Conservation (phyloP, 257 asterid genomes). For the Thymus mandschuricus region DNA sequence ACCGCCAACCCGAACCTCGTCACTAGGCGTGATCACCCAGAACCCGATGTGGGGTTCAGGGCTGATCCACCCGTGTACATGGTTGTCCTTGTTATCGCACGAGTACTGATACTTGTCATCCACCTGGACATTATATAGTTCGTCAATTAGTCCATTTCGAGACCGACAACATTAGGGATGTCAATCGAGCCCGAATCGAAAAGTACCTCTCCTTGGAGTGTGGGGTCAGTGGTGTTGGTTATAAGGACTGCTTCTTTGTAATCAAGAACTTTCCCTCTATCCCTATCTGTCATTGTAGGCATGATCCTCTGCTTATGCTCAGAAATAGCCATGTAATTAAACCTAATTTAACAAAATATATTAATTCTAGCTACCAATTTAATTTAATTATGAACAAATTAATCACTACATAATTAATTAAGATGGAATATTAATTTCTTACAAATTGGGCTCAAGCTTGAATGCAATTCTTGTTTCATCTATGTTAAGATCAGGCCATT, state of each 20-base stretch:
- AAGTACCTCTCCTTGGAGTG: background rate
- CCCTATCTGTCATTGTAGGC: background rate
- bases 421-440: background rate
- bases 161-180: background rate
- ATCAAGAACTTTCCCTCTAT: background rate
- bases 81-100: conserved; percentile 48
- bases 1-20: conserved; percentile 8
- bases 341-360: background rate
- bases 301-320: conserved; percentile 12
- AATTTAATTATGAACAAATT: too few species aligned
- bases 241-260: conserved; percentile 9
- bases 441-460: conserved; percentile 46
- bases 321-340: conserved; percentile 11
- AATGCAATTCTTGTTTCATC: conserved; percentile 44
- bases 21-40: conserved; percentile 75
- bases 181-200: too few species aligned
- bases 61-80: conserved; percentile 70
- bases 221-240: background rate
- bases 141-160: background rate
- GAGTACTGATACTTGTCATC: conserved; percentile 71
- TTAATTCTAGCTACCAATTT: background rate
- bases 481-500: conserved; percentile 43
- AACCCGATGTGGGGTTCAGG: conserved; percentile 44
- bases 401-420: background rate
- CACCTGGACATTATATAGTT: conserved; percentile 34